Evolutionary conservation across 2,329 filamentous ascomycete genomes (phyloP), one percentile per base, ranked within the genome.

Genomic region (Fragosphaeria purpurea): DNA sequence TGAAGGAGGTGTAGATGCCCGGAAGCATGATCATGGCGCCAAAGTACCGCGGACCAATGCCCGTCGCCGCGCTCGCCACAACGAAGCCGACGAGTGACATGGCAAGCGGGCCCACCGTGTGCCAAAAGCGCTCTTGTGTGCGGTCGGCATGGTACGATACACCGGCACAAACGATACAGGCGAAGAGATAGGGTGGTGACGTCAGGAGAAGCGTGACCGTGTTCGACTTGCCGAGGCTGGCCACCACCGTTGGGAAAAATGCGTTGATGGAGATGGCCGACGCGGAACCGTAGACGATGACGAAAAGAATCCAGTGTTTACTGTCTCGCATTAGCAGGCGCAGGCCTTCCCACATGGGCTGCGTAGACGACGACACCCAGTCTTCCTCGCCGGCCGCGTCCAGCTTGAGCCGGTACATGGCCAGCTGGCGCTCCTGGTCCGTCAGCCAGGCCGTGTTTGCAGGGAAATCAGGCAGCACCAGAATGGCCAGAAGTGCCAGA

Each of bases 81-180:
- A 88, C 83, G 65, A 84, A 88, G 4, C 80, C 76, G 1, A 68
- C 67, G 4, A 87, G 70, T 10, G 79, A 77, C 44, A 86, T 67
- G 51, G 71, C 75, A 11, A 86, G 70, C 0, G 85, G 83, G 1
- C 79, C 50, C 0, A 73, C 71, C 53, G 88, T 75, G 63, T 88
- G 85, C 61, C 77, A 78, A 63, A 82, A 87, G 5, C 84, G 76
- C 64, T 88, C 84, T n/a, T 82, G 82, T 0, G 80, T 85, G 39
- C 72, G 74, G 62, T 88, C 85, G n/a, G 84, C 82, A 62, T 86
- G 82, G 73, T 79, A 83, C 4, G 83, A 80, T 55, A 86, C 86
- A 37, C 72, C 52, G 56, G 82, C 80, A 2, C 81, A 77, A 0
- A 76, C 79, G 41, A 85, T 73, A 38, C 80, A 73, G 44, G 71